Evolutionary conservation across 805 yeast species (phyloP).

Genomic region (Yarrowia sp.): DNA sequence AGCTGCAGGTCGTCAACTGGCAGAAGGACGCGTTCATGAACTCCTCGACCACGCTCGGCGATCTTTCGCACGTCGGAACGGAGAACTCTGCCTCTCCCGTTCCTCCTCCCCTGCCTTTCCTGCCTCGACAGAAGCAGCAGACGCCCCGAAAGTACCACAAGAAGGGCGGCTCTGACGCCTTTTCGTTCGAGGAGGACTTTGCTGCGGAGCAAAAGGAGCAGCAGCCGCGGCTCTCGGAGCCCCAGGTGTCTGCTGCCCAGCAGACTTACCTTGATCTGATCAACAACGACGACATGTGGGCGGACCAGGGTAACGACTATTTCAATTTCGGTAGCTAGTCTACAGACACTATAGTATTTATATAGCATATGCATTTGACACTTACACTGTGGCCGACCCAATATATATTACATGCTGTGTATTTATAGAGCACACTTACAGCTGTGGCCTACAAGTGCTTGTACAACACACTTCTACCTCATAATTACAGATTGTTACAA

Average conservation of each 20-base stretch:
- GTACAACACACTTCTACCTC: too few relatives aligned
- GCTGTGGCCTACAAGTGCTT: too few relatives aligned
- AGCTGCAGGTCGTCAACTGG: slow-evolving; percentile 24
- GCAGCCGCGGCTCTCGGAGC: not conserved
- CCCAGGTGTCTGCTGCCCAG: slow-evolving; percentile 10
- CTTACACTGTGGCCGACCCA: too few relatives aligned
- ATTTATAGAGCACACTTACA: too few relatives aligned
- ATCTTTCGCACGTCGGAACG: not conserved
- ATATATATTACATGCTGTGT: too few relatives aligned
- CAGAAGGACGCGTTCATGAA: slow-evolving; percentile 19
- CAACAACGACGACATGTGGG: slow-evolving; percentile 14
- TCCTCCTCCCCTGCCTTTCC: slow-evolving; percentile 11
- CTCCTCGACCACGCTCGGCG: slow-evolving; percentile 15
- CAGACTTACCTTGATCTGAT: slow-evolving; percentile 10
- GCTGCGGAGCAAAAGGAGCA: not conserved
- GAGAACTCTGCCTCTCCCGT: not conserved
- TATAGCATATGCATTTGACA: slow-evolving; percentile 25
- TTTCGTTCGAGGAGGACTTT: not conserved
- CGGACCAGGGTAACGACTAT: slow-evolving; percentile 14
- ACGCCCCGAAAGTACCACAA: not conserved
- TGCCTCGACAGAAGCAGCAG: not conserved
- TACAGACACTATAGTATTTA: not conserved
- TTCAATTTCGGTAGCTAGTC: not conserved
- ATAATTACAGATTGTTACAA: too few relatives aligned
- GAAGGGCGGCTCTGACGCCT: slow-evolving; percentile 18